Evolutionary conservation across 345 rosid species (phyloP).

Genomic region (Sisymbrium irio): DNA sequence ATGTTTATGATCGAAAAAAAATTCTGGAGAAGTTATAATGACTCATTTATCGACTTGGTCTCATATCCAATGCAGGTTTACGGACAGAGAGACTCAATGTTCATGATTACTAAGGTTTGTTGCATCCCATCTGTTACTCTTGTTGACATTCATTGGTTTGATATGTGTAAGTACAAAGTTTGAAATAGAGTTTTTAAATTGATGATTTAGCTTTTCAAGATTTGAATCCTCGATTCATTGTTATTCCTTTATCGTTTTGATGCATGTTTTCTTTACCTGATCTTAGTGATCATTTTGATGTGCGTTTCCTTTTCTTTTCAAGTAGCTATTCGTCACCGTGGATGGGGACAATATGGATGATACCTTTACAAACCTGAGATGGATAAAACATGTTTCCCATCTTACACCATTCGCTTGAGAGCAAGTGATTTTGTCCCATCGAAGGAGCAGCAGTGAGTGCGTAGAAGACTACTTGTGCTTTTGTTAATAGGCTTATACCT

Average conservation of each 20-base stretch:
- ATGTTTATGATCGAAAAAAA: too few relatives aligned
- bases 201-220: neutral
- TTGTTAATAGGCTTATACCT: too few relatives aligned
- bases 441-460: constrained; percentile 51
- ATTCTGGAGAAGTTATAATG: too few relatives aligned
- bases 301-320: neutral
- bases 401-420: constrained; percentile 85
- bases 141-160: neutral
- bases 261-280: neutral
- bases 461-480: too few relatives aligned
- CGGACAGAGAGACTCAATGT: constrained; percentile 63
- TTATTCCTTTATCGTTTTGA: neutral
- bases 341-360: constrained; percentile 90
- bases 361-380: constrained; percentile 87
- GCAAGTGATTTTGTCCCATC: constrained; percentile 78
- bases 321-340: constrained; percentile 89
- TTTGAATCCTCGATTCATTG: neutral
- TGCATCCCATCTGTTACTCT: neutral
- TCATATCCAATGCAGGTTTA: constrained; percentile 49
- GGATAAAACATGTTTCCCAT: constrained; percentile 87
- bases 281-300: too few relatives aligned
- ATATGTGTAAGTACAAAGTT: neutral
- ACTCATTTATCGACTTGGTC: neutral
- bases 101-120: constrained; percentile 85
- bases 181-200: neutral